These are phyloP conservation scores for Arabis hirsuta DNA, from an alignment of 345 rosid species.

Conservation along the genomic window DNA sequence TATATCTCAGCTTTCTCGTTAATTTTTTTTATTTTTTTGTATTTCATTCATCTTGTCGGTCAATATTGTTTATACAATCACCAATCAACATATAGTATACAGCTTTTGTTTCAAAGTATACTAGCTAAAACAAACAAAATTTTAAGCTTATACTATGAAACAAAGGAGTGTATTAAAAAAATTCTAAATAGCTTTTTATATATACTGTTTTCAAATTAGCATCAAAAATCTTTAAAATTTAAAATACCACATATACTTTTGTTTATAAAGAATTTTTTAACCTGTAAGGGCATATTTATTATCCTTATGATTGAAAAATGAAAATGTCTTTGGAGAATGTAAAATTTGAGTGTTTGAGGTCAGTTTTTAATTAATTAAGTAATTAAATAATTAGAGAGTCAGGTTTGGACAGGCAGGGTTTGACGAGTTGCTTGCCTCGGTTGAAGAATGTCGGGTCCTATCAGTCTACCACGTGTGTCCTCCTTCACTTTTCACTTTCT, in stretches of 20 bases:
- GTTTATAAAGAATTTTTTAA: too few relatives aligned
- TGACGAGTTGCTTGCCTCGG: constrained; percentile 41
- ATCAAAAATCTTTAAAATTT: too few relatives aligned
- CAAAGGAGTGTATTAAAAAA: too few relatives aligned
- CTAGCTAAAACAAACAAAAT: neutral
- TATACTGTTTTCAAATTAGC: too few relatives aligned
- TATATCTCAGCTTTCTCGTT: neutral
- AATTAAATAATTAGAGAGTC: constrained; percentile 15
- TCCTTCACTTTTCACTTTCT: constrained; percentile 16
- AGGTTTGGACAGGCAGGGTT: constrained; percentile 36
- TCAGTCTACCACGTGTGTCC: constrained; percentile 39
- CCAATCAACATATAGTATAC: too few relatives aligned
- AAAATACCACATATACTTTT: too few relatives aligned
- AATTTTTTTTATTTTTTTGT: neutral
- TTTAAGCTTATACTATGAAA: too few relatives aligned
- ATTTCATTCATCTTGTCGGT: neutral
- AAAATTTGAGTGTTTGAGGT: neutral
- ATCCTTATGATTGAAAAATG: neutral
- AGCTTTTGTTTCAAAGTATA: too few relatives aligned
- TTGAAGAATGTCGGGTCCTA: constrained; percentile 42
- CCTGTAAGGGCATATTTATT: too few relatives aligned
- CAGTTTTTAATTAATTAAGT: neutral
- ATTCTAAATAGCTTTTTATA: too few relatives aligned
- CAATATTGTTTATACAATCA: neutral
- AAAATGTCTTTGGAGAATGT: neutral